Base-by-base conservation (phyloP, 768 basidiomycete species). In the Boletus reticulatus region DNA sequence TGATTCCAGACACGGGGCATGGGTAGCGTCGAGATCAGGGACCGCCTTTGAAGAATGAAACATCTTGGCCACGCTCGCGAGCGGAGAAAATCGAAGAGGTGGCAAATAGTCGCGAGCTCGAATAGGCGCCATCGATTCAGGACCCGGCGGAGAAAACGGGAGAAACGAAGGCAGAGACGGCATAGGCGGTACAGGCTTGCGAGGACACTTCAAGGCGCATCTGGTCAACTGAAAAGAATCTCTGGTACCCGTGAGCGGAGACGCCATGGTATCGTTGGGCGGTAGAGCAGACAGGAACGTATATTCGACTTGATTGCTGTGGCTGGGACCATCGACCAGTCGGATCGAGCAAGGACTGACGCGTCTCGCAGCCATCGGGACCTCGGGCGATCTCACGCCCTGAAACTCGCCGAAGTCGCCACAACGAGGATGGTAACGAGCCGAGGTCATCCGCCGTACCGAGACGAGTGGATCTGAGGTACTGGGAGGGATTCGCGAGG, bases 151-250 rank as follows among this genome's bases (percentile, higher is more conserved):
- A 43, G 43, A 47, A 43, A 67, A 56, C 36, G 57, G 53, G 36
- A 49, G 51, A 20, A 62, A 54, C 10, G 13, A 46, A 20, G 70
- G 64, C 16, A 72, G 39, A 13, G 62, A 53, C 8, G 67, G 68
- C 39, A 68, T 24, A 6, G 64, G 60, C 27, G 63, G 61, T 0
- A 49, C 37, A 20, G 71, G 60, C 32, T 39, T 60, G 43, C 69
- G 58, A 32, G 43, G 2, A 27, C 27, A 42, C 46, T 46, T 62
- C 34, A 56, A 50, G 4, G 64, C 53, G 2, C 49, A 58, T 42
- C 51, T 62, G 1, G 64, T 59, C 6, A 71, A 39, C 54, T 69
- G 71, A n/a, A 72, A 42, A 29, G 69, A 72, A 47, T 72, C 71
- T 19, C 69, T 57, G 6, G 61, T 38, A 3, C 61, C 59, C 52